These are phyloP conservation scores for Mrakia gelida DNA, from an alignment of 768 basidiomycete genomes.

Conservation along the genomic window DNA sequence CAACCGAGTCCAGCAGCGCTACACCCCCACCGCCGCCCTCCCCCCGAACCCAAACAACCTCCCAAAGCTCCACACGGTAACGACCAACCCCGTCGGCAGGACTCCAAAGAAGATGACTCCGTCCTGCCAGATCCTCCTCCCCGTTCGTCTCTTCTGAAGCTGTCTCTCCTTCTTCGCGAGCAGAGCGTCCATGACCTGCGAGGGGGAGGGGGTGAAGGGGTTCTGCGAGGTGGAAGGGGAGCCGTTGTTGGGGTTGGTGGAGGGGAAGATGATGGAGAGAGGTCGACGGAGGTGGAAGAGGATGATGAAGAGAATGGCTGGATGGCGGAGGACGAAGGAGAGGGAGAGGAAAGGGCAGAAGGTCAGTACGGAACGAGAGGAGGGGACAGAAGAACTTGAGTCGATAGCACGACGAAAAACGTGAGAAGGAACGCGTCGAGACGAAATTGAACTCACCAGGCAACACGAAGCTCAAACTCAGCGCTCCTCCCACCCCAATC, in stretches of 20 bases:
- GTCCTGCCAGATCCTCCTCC: conserved; percentile 74
- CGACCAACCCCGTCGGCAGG: conserved; percentile 57
- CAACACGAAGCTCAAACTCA: conserved; percentile 19
- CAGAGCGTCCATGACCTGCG: conserved; percentile 53
- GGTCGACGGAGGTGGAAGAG: conserved; percentile 81
- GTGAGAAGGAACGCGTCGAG: neutral
- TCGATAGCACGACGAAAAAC: no score
- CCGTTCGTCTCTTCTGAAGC: conserved; percentile 68
- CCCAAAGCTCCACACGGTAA: conserved; percentile 58
- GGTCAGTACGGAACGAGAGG: neutral
- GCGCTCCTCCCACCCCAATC: conserved; percentile 9
- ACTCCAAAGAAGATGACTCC: conserved; percentile 73
- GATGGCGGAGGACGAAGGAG: neutral
- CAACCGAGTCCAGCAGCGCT: no score
- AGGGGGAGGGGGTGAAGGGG: conserved; percentile 35
- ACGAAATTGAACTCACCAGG: conserved; percentile 23
- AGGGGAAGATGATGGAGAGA: conserved; percentile 65
- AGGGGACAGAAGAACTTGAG: neutral
- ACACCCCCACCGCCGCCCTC: neutral
- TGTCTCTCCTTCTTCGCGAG: conserved; percentile 80
- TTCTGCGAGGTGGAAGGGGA: conserved; percentile 9
- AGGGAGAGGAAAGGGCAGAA: neutral
- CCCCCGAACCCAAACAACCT: conserved; percentile 46
- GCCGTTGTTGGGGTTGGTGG: conserved; percentile 29
- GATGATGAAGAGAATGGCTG: conserved; percentile 14